phyloP scores from a whole-genome alignment of 352 stramenopile genomes.

The Pythium brassicae region DNA sequence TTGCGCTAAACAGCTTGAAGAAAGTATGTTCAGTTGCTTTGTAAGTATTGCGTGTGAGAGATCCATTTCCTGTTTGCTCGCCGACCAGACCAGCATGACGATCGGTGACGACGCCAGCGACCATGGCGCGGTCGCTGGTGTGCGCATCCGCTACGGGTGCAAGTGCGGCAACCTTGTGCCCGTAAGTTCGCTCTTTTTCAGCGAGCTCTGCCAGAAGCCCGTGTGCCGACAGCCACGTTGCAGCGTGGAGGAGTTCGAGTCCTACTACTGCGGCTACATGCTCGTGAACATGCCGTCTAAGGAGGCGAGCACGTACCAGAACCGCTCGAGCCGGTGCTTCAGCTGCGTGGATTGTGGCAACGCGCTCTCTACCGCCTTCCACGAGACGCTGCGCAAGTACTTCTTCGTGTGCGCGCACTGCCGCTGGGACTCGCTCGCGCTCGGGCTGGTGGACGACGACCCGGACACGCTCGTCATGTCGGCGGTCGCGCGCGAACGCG shows the following conservation, averaged over 20 bases:
- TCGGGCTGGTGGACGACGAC: conserved; percentile 67
- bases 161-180: conserved; percentile 63
- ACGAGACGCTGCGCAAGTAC: conserved; percentile 48
- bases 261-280: conserved; percentile 83
- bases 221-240: conserved; percentile 67
- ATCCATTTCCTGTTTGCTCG: no score
- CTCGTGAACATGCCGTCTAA: conserved; percentile 87
- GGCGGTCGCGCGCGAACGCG: conserved; percentile 67
- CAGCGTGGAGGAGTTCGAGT: conserved; percentile 85
- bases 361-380: conserved; percentile 66
- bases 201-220: conserved; percentile 67
- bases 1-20: no score
- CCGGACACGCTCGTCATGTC: conserved; percentile 83
- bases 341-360: conserved; percentile 62
- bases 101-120: conserved; percentile 7
- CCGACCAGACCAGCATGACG: conserved; percentile 4
- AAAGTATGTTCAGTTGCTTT: no score
- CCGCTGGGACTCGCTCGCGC: conserved; percentile 75
- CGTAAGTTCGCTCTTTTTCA: conserved; percentile 64
- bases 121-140: conserved; percentile 19
- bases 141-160: conserved; percentile 67
- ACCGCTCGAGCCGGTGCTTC: conserved; percentile 83
- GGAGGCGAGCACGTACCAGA: conserved; percentile 84
- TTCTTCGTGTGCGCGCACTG: conserved; percentile 85
- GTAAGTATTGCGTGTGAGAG: no score